These are phyloP conservation scores for Aethionema arabicum DNA, from an alignment of 345 rosid species.

Conservation along the genomic window DNA sequence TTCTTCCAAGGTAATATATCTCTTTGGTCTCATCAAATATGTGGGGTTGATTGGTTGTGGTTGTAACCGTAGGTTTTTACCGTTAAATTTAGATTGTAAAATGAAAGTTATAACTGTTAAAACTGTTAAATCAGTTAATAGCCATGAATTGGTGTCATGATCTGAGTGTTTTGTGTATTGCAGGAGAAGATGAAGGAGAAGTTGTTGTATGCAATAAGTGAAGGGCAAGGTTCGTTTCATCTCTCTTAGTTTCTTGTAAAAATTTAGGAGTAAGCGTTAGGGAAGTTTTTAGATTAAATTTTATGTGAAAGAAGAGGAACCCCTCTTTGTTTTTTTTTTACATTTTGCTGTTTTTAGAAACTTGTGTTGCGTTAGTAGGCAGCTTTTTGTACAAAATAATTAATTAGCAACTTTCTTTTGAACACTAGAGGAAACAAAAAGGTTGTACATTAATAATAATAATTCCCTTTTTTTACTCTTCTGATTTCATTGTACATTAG, in stretches of 20 bases:
- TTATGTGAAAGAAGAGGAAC: constrained; percentile 14
- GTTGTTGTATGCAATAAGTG: constrained; percentile 80
- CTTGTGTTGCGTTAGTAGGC: constrained; percentile 1
- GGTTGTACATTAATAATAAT: too few relatives aligned
- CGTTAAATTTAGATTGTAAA: too few relatives aligned
- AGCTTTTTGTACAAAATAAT: constrained; percentile 30
- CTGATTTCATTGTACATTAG: too few relatives aligned
- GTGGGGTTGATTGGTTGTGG: too few relatives aligned
- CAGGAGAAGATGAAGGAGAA: constrained; percentile 96
- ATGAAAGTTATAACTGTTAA: too few relatives aligned
- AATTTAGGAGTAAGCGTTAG: constrained; percentile 37
- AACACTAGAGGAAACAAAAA: too few relatives aligned
- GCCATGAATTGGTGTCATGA: too few relatives aligned
- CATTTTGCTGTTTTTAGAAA: constrained; percentile 3
- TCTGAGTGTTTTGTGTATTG: constrained; percentile 18
- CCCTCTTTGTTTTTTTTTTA: constrained; percentile 12
- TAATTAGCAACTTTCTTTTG: too few relatives aligned
- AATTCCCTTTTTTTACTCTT: too few relatives aligned
- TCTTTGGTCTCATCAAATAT: constrained; percentile 13
- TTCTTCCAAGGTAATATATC: constrained; percentile 68
- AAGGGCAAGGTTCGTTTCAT: constrained; percentile 98
- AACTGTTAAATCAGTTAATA: too few relatives aligned
- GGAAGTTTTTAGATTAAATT: not conserved
- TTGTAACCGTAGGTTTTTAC: too few relatives aligned
- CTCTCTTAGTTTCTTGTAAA: constrained; percentile 52